Evolutionary conservation across 2,329 filamentous ascomycete species (phyloP).

Genomic region (Alternaria triticimaculans): DNA sequence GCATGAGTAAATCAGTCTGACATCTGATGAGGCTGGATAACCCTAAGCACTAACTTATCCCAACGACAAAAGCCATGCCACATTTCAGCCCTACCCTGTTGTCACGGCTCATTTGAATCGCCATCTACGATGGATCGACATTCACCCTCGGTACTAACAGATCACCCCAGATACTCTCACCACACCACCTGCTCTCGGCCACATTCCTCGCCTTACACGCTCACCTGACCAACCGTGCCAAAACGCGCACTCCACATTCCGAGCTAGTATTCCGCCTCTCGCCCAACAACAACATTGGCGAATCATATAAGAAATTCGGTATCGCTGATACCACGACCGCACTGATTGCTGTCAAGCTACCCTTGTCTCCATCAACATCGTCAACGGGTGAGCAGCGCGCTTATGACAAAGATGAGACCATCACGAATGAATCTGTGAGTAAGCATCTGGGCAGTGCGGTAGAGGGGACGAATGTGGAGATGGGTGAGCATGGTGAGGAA

Average conservation of each 20-base stretch:
- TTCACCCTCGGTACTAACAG: background rate
- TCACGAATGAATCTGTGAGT: slow-evolving; percentile 35
- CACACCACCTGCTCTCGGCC: slow-evolving; percentile 75
- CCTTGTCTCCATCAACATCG: slow-evolving; percentile 34
- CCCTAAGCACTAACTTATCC: background rate
- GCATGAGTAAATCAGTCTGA: background rate
- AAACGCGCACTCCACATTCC: slow-evolving; percentile 85
- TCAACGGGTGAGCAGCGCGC: background rate
- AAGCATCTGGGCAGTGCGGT: slow-evolving; percentile 35
- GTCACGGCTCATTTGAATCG: background rate
- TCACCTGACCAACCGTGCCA: slow-evolving; percentile 62
- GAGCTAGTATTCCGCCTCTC: slow-evolving; percentile 84
- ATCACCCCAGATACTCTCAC: slow-evolving; percentile 68
- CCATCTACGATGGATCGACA: background rate
- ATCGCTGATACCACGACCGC: slow-evolving; percentile 73
- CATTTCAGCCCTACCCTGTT: background rate
- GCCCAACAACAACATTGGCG: slow-evolving; percentile 87
- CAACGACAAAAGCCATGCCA: background rate
- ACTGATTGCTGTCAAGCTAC: slow-evolving; percentile 83
- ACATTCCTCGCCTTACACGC: slow-evolving; percentile 78
- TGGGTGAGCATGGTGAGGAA: slow-evolving; percentile 26
- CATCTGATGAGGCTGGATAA: background rate
- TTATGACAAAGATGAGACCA: slow-evolving; percentile 2
- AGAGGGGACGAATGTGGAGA: slow-evolving; percentile 30
- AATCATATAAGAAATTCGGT: slow-evolving; percentile 89